Conservation (phyloP, 2,329 filamentous ascomycete species). For the Penicillium sp. region DNA sequence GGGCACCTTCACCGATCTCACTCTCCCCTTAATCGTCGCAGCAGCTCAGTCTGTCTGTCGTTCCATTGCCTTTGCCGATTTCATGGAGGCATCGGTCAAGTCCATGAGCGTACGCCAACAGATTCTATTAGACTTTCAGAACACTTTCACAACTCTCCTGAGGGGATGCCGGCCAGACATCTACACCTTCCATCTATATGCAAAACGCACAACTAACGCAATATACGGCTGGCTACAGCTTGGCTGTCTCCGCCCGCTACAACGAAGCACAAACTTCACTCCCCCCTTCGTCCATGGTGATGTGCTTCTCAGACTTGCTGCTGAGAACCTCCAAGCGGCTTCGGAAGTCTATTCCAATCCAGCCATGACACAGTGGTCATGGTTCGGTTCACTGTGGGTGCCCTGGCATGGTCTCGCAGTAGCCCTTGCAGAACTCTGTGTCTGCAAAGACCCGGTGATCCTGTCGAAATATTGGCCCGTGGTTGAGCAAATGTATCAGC, state of each 20-base stretch:
- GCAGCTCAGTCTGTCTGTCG: slow-evolving; percentile 24
- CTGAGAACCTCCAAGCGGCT: slow-evolving; percentile 22
- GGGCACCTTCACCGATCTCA: slow-evolving; percentile 30
- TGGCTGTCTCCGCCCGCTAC: slow-evolving; percentile 27
- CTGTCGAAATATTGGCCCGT: slow-evolving; percentile 25
- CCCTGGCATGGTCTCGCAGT: slow-evolving; percentile 36
- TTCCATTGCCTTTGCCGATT: slow-evolving; percentile 25
- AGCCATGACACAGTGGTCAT: slow-evolving; percentile 23
- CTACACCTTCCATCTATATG: slow-evolving; percentile 28
- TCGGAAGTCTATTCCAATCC: slow-evolving; percentile 23
- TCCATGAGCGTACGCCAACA: slow-evolving; percentile 26
- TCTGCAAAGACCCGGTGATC: slow-evolving; percentile 25
- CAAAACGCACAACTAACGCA: slow-evolving; percentile 17
- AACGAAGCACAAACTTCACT: slow-evolving; percentile 22
- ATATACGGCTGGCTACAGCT: slow-evolving; percentile 31
- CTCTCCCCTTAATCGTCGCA: slow-evolving; percentile 22
- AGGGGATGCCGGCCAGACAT: slow-evolving; percentile 19
- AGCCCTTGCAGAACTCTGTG: slow-evolving; percentile 33
- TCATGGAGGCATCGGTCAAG: slow-evolving; percentile 22
- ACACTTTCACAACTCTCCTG: slow-evolving; percentile 21
- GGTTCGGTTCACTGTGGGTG: slow-evolving; percentile 30
- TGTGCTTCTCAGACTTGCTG: slow-evolving; percentile 26
- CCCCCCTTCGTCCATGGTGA: slow-evolving; percentile 26
- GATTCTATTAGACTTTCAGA: slow-evolving; percentile 26
- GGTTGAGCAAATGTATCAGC: slow-evolving; percentile 24